Evolutionary conservation across 192 early-diverging fungal genomes (phyloP).

Genomic region (Gaertneriomyces sp.): DNA sequence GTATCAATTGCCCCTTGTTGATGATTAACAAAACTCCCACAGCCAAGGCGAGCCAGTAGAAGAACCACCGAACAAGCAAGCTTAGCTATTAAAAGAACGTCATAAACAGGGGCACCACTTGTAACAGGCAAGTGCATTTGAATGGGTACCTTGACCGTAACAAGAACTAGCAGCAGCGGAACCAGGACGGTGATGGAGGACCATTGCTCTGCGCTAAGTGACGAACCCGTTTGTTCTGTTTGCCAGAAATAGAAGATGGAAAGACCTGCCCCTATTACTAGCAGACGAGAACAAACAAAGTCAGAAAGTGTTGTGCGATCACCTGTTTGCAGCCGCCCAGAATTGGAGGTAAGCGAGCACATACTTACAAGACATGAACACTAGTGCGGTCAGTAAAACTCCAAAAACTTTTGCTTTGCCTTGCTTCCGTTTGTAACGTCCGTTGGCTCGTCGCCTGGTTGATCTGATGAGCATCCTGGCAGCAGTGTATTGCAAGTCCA

Average conservation of each 20-base stretch:
- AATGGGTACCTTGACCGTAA: neutral
- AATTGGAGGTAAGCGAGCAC: neutral
- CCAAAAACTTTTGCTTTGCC: slow-evolving; percentile 2
- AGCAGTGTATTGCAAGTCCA: slow-evolving; percentile 4
- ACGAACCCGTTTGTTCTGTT: neutral
- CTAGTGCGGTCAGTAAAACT: neutral
- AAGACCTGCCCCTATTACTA: slow-evolving; percentile 2
- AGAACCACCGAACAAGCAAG: slow-evolving; percentile 6
- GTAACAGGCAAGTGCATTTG: neutral
- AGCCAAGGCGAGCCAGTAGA: slow-evolving; percentile 4
- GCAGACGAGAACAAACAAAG: neutral
- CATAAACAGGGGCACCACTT: neutral
- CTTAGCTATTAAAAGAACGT: neutral
- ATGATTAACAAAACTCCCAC: slow-evolving; percentile 1
- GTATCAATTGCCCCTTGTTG: slow-evolving; percentile 5
- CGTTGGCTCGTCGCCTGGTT: slow-evolving; percentile 11
- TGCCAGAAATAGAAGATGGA: slow-evolving; percentile 1
- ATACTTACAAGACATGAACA: slow-evolving; percentile 5
- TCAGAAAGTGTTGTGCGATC: neutral
- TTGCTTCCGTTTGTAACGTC: neutral
- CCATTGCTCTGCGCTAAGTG: neutral
- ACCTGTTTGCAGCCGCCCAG: neutral
- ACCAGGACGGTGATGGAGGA: neutral
- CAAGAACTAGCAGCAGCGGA: neutral
- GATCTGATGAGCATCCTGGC: slow-evolving; percentile 3